These are phyloP conservation scores for Paulownia fortunei DNA, from an alignment of 257 asterid genomes.

Conservation along the genomic window DNA sequence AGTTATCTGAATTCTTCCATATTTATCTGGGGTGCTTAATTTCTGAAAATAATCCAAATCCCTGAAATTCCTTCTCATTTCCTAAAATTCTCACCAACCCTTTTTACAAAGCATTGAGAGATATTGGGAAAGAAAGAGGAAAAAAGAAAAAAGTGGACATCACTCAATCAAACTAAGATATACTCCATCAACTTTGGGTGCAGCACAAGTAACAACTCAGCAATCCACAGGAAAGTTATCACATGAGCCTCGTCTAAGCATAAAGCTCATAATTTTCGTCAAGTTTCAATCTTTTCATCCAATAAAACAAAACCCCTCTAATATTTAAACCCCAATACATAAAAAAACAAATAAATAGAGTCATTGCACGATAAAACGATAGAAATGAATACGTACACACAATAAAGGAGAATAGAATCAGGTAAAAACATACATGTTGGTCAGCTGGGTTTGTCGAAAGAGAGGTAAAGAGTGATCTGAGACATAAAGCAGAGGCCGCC, in stretches of 20 bases:
- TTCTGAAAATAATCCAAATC: not conserved
- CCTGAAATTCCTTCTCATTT: not conserved
- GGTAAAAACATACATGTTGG: no score
- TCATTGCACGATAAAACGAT: not conserved
- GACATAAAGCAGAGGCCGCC: no score
- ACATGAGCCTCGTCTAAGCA: not conserved
- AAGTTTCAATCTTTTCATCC: not conserved
- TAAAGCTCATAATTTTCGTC: not conserved
- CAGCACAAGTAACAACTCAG: not conserved
- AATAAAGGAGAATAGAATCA: no score
- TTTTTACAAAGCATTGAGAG: not conserved
- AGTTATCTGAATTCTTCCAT: not conserved
- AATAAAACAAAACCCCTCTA: conserved; percentile 32
- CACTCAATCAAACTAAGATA: no score
- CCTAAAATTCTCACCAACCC: not conserved
- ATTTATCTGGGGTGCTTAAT: not conserved
- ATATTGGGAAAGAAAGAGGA: not conserved
- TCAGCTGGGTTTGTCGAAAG: no score
- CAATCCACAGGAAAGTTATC: not conserved
- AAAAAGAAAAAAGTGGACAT: not conserved
- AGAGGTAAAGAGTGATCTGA: no score
- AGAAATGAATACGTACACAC: not conserved
- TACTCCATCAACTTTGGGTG: no score
- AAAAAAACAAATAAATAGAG: not conserved
- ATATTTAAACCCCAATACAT: not conserved